Base-by-base conservation (phyloP, 495 filamentous ascomycete genomes). In the Sordaria brevicollis region DNA sequence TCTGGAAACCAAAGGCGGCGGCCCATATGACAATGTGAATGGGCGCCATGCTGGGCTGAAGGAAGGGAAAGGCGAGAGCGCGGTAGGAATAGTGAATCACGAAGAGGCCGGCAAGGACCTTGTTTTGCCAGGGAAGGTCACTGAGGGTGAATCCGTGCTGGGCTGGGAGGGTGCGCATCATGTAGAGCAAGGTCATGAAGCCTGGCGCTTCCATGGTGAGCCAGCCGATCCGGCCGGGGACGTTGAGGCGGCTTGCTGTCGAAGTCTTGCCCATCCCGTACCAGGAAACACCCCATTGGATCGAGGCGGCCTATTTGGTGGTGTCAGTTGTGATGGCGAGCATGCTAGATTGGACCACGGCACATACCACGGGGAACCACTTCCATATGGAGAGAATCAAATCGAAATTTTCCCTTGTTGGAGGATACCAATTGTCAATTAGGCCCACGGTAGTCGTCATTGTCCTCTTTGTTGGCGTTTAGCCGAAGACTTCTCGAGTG, bases 231-330 rank as follows among this genome's bases (percentile, higher is more conserved):
- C 91, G 91, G 71, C 95, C 95, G n/a, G 93, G 92, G 34, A 98
- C 76, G 79, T 99, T 98, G 79, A 96, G 83, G 17, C 80, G 81
- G 43, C 88, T 92, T 5, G 79, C 71, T 10, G 84, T 80, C 10
- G 93, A 96, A n/a, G 93, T 95, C 80, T 98, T 98, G 72, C 95
- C 95, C 81, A 88, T 87, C 37, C 87, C 86, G 78, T 93, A 90
- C 82, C 84, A 92, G 35, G 86, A 80, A 9, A 81, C 71, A 25
- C 87, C 17, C 89, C 89, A 92, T 87, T 90, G 88, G 38, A 85
- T 41, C n/a, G 85, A 79, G 5, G 84, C 86, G 71, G 85, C 66
- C 89, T 91, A 35, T 2, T 19, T 8, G 33, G 17, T 35, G 74
- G 69, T 67, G 43, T 71, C 67, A 71, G 65, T 39, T 33, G 29